These are phyloP conservation scores for Russula earlei DNA, from an alignment of 768 basidiomycete genomes.

Conservation along the genomic window DNA sequence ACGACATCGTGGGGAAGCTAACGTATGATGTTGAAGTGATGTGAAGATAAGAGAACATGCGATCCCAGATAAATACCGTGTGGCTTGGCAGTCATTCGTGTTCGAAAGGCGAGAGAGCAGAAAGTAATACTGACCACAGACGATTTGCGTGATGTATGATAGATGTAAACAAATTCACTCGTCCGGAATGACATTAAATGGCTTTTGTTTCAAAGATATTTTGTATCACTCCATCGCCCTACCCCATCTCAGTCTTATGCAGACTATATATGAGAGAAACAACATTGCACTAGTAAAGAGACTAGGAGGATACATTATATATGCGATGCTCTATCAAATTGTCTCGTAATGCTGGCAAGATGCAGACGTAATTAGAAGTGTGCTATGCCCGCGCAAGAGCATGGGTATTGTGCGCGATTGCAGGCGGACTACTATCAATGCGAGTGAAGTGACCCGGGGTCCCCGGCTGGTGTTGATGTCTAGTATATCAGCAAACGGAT, in stretches of 20 bases:
- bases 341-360: constrained; percentile 48
- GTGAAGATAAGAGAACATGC: constrained; percentile 14
- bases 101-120: not conserved
- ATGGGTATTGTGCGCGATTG: constrained; percentile 36
- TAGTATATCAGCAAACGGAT: constrained; percentile 20
- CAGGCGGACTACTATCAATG: constrained; percentile 28
- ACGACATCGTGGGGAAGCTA: not conserved
- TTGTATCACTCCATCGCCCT: too few species aligned
- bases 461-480: constrained; percentile 23
- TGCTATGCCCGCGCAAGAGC: constrained; percentile 33
- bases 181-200: too few species aligned
- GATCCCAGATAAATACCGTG: constrained; percentile 10
- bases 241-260: too few species aligned
- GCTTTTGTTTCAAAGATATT: too few species aligned
- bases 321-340: constrained; percentile 66
- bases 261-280: not conserved
- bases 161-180: too few species aligned
- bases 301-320: constrained; percentile 27
- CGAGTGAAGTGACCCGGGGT: constrained; percentile 16
- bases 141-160: too few species aligned
- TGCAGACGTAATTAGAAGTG: constrained; percentile 21
- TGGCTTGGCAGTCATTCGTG: constrained; percentile 11
- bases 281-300: constrained; percentile 14
- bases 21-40: constrained; percentile 3
- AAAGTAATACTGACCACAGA: not conserved